phyloP scores from a whole-genome alignment of 495 filamentous ascomycete genomes.

The Tetracladium setigerum region DNA sequence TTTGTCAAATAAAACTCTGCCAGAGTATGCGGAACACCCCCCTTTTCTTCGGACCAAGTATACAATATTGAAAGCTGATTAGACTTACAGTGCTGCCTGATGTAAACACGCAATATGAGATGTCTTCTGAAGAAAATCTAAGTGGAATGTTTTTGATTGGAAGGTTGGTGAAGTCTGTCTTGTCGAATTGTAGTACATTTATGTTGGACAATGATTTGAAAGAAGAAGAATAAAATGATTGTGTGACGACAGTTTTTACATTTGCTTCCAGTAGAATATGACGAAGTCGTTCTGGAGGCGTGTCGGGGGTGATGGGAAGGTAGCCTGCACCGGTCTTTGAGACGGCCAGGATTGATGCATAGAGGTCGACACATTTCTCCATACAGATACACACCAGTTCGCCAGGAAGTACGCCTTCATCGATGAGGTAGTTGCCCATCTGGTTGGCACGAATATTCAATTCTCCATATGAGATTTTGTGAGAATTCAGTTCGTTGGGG shows the following conservation, averaged over 20 bases:
- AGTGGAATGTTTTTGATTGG: conserved; percentile 20
- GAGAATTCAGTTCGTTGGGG: conserved; percentile 19
- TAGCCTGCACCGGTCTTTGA: conserved; percentile 69
- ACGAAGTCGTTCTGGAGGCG: conserved; percentile 45
- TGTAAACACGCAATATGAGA: conserved; percentile 31
- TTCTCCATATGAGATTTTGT: conserved; percentile 50
- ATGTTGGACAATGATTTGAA: conserved; percentile 1
- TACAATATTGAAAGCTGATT: too few relatives aligned
- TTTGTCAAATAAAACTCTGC: too few relatives aligned
- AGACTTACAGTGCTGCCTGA: conserved; percentile 24
- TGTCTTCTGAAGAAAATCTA: conserved; percentile 20
- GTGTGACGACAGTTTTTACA: conserved; percentile 28
- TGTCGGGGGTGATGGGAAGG: conserved; percentile 59
- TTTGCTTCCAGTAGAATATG: conserved; percentile 46
- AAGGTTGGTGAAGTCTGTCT: conserved; percentile 4
- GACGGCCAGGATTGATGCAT: conserved; percentile 62
- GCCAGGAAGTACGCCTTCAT: conserved; percentile 34
- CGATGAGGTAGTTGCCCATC: conserved; percentile 50
- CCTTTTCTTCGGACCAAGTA: too few relatives aligned
- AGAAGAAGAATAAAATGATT: conserved; percentile 9
- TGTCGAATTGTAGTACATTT: conserved; percentile 16
- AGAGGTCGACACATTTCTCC: conserved; percentile 61
- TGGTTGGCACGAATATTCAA: conserved; percentile 55
- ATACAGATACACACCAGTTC: conserved; percentile 60
- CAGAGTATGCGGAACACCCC: too few relatives aligned